Evolutionary conservation across 2,329 filamentous ascomycete species (phyloP), one percentile per base, ranked within the genome.

Genomic region (Biscogniauxia mediterranea): DNA sequence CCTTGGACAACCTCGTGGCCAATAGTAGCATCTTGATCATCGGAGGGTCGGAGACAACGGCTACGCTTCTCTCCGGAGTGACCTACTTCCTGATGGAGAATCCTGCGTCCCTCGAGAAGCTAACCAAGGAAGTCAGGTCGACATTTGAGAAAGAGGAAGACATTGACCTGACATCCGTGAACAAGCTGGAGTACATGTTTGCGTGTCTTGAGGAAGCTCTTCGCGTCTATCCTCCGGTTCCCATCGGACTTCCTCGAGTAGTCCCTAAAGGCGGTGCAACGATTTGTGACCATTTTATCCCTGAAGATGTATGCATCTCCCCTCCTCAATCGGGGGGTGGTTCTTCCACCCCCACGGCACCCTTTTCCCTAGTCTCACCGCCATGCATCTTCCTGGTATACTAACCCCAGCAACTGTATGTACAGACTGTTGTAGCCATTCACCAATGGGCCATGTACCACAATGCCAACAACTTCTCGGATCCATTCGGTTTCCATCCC

Each of bases 141-240:
- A 57, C 69, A 2, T 80, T 80, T 61, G 64, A 66, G 4, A 69
- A 60, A 1, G 70, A 73, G 17, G 70, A 74, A 1, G 74, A 80
- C 13, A 81, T 81, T 61, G 74, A 67, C 19, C 69, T 78, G 51
- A 70, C 67, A 19, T 72, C 70, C 2, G 72, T 76, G 7, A 66
- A 67, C 50, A 69, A 68, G 20, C 66, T 80, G 0, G 58, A 68
- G n/a, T 82, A 81, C 58, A 73, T 81, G 66, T 68, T 75, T 13
- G 79, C 78, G 4, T 69, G 72, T 46, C 70, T 81, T n/a, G 74
- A 80, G 23, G 80, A 82, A 65, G 66, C 72, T 9, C 64, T 81
- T 17, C 74, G 80, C 4, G 67, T 80, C 42, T 81, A 79, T 59
- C 78, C 79, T 19, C 71, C 71, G 7, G 68, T 74, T 0, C 64